Evolutionary conservation across 768 basidiomycete genomes (phyloP), one percentile per base, ranked within the genome.

Genomic region (Coprinopsis marcescibilis): DNA sequence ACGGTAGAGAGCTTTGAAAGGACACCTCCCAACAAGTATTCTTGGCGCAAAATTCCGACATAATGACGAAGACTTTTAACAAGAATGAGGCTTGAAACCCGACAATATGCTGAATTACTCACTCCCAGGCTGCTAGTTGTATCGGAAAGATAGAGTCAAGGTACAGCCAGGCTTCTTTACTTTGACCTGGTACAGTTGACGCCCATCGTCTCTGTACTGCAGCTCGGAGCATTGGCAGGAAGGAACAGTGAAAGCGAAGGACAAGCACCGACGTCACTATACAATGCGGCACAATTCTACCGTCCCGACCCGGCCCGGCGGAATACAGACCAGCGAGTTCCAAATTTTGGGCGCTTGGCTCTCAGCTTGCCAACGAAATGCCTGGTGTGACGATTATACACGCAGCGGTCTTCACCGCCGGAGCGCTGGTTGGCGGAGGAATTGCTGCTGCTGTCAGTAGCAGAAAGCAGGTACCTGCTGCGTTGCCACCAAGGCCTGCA

Each of bases 121-220:
- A 89, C 85, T 91, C 89, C 80, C 83, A 85, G 48, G 69, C 60
- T 5, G 76, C 85, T 21, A 88, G 62, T 49, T 78, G 75, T 25
- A 88, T 72, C 1, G 89, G 89, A 60, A 89, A 89, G 26, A 91
- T 76, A 1, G 84, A 85, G 56, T 88, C 84, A 36, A 89, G 66
- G 57, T 81, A 91, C 21, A 90, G 61, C 75, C 80, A 84, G 2
- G 67, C 80, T 45, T 81, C 48, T 26, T 27, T 42, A 7, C 40
- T 43, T 20, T 34, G 42, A 1, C 19, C 40, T 15, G 48, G 48
- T 5, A 49, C 48, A 4, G 48, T 49, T 19, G 48, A 24, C 10
- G 43, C 12, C 30, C 40, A 39, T 32, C 48, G 24, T 24, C 40
- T 29, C 21, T 35, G 17, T 19, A 49, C 13, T n/a, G 41, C 41